These are phyloP conservation scores for Teratosphaeria epicoccoides DNA, from an alignment of 2,329 filamentous ascomycete genomes.

Conservation along the genomic window DNA sequence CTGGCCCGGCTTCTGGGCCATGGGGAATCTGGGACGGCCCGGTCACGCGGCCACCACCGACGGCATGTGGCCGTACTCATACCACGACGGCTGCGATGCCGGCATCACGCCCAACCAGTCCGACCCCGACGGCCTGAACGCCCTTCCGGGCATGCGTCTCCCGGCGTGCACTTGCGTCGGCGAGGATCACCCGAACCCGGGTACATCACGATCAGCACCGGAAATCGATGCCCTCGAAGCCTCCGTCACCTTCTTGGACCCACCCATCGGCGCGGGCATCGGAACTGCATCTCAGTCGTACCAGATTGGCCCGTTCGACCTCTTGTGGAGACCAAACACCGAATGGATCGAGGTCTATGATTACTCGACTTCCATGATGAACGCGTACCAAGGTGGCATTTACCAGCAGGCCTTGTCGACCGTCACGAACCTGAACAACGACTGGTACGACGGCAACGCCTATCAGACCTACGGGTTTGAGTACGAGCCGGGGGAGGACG, in stretches of 20 bases:
- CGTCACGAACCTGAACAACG: conserved; percentile 51
- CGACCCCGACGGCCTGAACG: conserved; percentile 54
- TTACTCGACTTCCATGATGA: conserved; percentile 44
- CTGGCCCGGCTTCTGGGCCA: conserved; percentile 67
- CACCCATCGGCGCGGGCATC: conserved; percentile 38
- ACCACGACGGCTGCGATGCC: conserved; percentile 55
- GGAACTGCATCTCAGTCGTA: conserved; percentile 56
- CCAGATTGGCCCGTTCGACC: conserved; percentile 59
- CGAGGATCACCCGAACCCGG: conserved; percentile 55
- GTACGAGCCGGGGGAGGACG: conserved; percentile 48
- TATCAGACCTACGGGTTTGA: conserved; percentile 56
- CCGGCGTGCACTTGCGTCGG: conserved; percentile 56
- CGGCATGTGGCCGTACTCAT: conserved; percentile 65
- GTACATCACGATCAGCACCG: conserved; percentile 54
- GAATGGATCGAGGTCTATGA: conserved; percentile 59
- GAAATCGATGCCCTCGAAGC: conserved; percentile 66
- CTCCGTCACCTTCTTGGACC: conserved; percentile 45
- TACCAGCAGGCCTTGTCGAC: conserved; percentile 55
- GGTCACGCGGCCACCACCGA: conserved; percentile 61
- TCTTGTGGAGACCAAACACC: conserved; percentile 52
- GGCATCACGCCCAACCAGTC: conserved; percentile 66
- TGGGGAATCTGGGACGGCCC: conserved; percentile 61
- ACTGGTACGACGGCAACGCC: conserved; percentile 55
- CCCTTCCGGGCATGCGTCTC: conserved; percentile 58
- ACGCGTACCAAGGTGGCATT: conserved; percentile 49